Conservation (phyloP, 495 filamentous ascomycete genomes). For the Penicillium goetzii region DNA sequence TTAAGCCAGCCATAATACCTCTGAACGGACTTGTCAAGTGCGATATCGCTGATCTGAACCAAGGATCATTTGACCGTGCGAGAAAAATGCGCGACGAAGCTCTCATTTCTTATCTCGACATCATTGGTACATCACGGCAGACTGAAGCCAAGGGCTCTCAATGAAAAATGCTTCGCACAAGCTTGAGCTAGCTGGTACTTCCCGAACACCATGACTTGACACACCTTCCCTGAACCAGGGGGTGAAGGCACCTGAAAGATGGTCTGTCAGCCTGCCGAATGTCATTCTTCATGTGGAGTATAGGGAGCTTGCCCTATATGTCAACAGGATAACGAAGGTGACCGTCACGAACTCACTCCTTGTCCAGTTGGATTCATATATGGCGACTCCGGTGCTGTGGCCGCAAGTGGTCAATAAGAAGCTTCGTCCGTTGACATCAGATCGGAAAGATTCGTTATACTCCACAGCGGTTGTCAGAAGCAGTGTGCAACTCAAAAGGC, state of each 20-base stretch:
- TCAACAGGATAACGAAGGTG: not conserved
- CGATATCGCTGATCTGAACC: not conserved
- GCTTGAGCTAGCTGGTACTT: not conserved
- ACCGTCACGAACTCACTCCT: not conserved
- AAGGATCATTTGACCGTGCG: not conserved
- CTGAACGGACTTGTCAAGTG: not conserved
- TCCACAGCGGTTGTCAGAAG: not conserved
- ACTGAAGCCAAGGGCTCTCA: not conserved
- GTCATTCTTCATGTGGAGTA: not conserved
- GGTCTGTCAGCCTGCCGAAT: not conserved
- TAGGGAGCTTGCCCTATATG: not conserved
- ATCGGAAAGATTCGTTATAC: not conserved
- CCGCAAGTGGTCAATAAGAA: not conserved
- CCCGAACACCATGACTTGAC: not conserved
- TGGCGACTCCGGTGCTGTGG: slow-evolving; percentile 6
- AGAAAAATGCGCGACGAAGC: not conserved
- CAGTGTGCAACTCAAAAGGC: not conserved
- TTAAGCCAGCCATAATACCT: not conserved
- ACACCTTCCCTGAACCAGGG: not conserved
- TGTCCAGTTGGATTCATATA: slow-evolving; percentile 23
- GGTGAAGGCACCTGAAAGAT: not conserved
- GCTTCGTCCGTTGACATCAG: not conserved
- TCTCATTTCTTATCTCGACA: not conserved
- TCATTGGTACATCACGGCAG: not conserved
- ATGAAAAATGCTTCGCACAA: too few relatives aligned